Conservation (phyloP, 1,139 yeast genomes). For the Suhomyces yuchorum region DNA sequence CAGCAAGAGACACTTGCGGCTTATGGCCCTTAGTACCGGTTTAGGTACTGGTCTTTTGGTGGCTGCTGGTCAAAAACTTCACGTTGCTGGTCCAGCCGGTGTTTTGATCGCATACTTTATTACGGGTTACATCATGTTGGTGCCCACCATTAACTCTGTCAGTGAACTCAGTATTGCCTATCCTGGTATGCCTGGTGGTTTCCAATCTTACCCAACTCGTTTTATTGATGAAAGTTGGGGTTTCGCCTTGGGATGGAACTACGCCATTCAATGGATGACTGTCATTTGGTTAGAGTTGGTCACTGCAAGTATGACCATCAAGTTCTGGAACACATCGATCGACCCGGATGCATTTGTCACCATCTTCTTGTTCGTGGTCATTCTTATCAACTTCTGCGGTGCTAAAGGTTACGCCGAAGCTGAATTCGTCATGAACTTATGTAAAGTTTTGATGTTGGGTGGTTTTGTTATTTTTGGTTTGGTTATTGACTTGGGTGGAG, state of each 20-base stretch:
- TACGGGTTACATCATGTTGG: constrained; percentile 37
- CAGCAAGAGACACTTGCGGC: constrained; percentile 29
- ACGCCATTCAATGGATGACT: constrained; percentile 38
- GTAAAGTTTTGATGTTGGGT: constrained; percentile 24
- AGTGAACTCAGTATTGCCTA: constrained; percentile 41
- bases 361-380: constrained; percentile 30
- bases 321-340: constrained; percentile 32
- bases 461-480: constrained; percentile 36
- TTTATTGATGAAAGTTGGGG: constrained; percentile 39
- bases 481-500: constrained; percentile 33
- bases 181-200: constrained; percentile 36
- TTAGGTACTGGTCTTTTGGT: constrained; percentile 43
- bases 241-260: constrained; percentile 42
- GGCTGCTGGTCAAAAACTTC: constrained; percentile 37
- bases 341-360: constrained; percentile 34
- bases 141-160: constrained; percentile 39
- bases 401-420: constrained; percentile 37
- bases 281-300: constrained; percentile 41
- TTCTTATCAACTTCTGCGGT: constrained; percentile 29
- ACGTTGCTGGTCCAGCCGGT: constrained; percentile 38
- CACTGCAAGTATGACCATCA: constrained; percentile 39
- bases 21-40: constrained; percentile 39
- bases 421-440: constrained; percentile 30
- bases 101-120: constrained; percentile 36
- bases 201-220: constrained; percentile 36